Evolutionary conservation across 768 basidiomycete genomes (phyloP).

Genomic region (Russula abietina): DNA sequence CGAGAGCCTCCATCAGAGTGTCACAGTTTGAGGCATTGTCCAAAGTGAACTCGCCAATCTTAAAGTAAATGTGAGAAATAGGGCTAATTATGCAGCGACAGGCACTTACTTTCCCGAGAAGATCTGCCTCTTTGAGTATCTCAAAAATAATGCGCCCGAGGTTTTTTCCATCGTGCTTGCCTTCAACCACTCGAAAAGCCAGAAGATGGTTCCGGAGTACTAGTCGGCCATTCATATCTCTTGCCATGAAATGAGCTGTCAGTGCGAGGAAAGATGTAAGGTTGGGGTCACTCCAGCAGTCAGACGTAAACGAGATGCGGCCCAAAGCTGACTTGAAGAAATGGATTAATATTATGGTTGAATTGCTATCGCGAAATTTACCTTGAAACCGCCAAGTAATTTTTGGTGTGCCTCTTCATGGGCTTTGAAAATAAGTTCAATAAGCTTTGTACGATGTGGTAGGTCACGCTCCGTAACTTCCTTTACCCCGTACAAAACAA

Average conservation of each 20-base stretch:
- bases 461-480: background rate
- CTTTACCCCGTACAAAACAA: background rate
- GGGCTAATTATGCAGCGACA: too few species aligned
- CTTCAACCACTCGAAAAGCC: background rate
- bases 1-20: background rate
- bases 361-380: background rate
- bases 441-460: background rate
- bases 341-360: too few species aligned
- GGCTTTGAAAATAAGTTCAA: background rate
- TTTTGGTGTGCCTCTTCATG: background rate
- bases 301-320: background rate
- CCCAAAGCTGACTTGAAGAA: background rate
- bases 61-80: background rate
- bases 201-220: background rate
- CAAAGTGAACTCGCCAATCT: background rate
- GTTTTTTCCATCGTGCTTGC: background rate
- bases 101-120: background rate
- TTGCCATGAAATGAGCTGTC: background rate
- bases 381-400: background rate
- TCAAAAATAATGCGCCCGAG: background rate
- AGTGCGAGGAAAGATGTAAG: background rate
- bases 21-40: background rate
- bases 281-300: background rate
- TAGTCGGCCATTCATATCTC: background rate
- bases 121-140: background rate